phyloP scores from a whole-genome alignment of 306 rosid species.

The Quercus gilva region DNA sequence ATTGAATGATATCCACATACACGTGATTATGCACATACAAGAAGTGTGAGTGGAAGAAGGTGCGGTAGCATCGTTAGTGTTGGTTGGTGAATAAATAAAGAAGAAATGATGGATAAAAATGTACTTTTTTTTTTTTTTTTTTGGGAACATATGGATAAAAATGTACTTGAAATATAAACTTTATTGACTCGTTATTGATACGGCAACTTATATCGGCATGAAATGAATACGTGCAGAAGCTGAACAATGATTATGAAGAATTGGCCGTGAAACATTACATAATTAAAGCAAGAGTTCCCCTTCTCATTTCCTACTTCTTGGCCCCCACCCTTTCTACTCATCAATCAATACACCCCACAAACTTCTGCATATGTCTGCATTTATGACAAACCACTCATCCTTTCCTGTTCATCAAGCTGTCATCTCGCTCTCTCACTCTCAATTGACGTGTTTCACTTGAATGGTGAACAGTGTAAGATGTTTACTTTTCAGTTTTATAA shows the following conservation, averaged over 20 bases:
- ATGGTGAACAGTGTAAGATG: no score
- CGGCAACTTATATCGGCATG: not conserved
- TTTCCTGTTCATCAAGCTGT: not conserved
- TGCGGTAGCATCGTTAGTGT: not conserved
- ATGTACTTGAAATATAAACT: not conserved
- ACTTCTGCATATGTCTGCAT: not conserved
- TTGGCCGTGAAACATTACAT: conserved; percentile 17
- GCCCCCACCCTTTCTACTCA: not conserved
- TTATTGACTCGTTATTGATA: not conserved
- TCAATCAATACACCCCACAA: not conserved
- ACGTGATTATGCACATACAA: not conserved
- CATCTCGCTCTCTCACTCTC: not conserved
- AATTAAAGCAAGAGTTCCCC: conserved; percentile 16
- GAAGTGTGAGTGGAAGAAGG: not conserved
- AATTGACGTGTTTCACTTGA: no score
- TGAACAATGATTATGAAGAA: conserved; percentile 16
- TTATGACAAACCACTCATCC: conserved; percentile 3
- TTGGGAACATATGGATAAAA: conserved; percentile 3
- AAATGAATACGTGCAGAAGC: not conserved
- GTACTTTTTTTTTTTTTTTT: no score
- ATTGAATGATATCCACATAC: not conserved
- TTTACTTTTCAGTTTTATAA: no score
- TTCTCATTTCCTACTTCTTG: not conserved
- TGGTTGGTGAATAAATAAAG: conserved; percentile 16
- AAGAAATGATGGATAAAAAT: not conserved